These are phyloP conservation scores for Stephania yunnanensis DNA, from an alignment of 164 flowering plant species.

Conservation along the genomic window DNA sequence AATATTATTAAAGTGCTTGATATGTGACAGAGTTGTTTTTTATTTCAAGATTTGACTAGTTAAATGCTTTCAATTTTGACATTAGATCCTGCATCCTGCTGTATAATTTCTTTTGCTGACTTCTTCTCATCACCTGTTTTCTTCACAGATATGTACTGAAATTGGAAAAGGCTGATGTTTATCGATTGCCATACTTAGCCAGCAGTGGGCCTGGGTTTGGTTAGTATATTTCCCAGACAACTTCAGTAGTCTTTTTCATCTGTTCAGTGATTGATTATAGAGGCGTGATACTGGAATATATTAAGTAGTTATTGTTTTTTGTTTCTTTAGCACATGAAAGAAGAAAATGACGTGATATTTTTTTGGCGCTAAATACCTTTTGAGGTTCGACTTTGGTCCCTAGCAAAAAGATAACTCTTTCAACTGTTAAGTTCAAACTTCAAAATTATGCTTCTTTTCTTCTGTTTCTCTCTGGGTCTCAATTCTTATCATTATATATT, in stretches of 20 bases:
- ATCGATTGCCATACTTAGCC: constrained; percentile 81
- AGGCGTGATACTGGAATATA: neutral
- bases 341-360: neutral
- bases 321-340: neutral
- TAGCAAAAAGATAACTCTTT: neutral
- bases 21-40: neutral
- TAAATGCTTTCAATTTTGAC: neutral
- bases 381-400: neutral
- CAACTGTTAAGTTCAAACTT: neutral
- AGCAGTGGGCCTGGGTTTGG: constrained; percentile 99
- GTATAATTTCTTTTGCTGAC: neutral
- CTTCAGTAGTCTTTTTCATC: neutral
- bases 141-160: constrained; percentile 80
- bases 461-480: neutral
- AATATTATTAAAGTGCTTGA: neutral
- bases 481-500: neutral
- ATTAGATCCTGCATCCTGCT: neutral
- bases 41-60: neutral
- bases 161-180: constrained; percentile 93
- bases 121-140: constrained; percentile 1
- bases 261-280: neutral
- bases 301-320: neutral
- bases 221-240: constrained; percentile 24
- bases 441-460: neutral
- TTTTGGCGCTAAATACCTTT: neutral